Base-by-base conservation (phyloP, 306 rosid species). In the Pterocarpus santalinus region DNA sequence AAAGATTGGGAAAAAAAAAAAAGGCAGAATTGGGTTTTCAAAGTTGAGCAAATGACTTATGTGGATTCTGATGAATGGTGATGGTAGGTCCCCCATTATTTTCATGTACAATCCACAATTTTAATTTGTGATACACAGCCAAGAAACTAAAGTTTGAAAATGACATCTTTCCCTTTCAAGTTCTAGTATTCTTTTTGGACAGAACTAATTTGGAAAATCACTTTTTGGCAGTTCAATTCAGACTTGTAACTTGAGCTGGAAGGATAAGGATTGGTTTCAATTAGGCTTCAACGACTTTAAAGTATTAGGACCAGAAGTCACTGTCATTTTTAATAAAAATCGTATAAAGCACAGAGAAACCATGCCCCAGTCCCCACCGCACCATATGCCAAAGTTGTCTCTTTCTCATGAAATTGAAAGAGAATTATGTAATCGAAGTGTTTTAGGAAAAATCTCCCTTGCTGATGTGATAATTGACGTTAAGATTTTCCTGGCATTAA, bases 291-390 rank as follows among this genome's bases (percentile, higher is more conserved):
- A 53, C 43, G 7, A 22, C 35, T 72, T 51, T 38, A 36, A 49
- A 22, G 39, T 12, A 32, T 5, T 33, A 52, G 52, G 75, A 28
- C 80, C 33, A 22, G 3, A 81, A 65, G 33, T 64, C 84, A 64
- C 72, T 76, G 38, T 51, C 73, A 65, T 65, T 38, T 49, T 49
- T 17, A 75, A 8, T 13, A 30, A 30, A 30, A 4, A 7, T 39
- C 47, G 11, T 8, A 16, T 14, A 51, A 52, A 51, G 44, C 44
- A 39, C 7, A 5, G 7, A 39, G 44, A 39, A 39, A 39, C 7
- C 8, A 39, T 39, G 44, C 4, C 44, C 4, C 7, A 1, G 66
- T 62, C 43, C 44, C 60, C 44, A 58, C 69, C 38, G 7, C 44
- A 1, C 69, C 43, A 13, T 14, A 9, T 41, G 28, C 32, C n/a